A percentile compares a stretch with the other conserved stretches of the same genome.
These are phyloP conservation scores for Coelastrella sp. DNA, from an alignment of 139 green algal genomes.

Conservation along the genomic window DNA sequence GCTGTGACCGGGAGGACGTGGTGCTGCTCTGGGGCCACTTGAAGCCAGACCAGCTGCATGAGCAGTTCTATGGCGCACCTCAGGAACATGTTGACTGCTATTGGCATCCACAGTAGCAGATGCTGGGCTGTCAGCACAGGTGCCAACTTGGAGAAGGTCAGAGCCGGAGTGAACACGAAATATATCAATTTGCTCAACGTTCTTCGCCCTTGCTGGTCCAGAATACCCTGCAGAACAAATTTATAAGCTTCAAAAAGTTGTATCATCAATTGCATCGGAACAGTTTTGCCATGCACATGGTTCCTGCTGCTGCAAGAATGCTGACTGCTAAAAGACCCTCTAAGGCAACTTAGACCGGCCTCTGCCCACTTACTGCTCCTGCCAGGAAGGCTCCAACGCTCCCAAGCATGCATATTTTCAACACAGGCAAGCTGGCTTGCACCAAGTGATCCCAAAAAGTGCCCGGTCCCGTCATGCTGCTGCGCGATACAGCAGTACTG, in stretches of 20 bases:
- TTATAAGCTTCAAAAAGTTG: background rate
- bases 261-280: too few species aligned
- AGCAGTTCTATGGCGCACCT: constrained; percentile 26
- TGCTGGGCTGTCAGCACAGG: constrained; percentile 38
- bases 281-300: too few species aligned
- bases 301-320: background rate
- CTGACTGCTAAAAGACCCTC: background rate
- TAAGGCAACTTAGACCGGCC: background rate
- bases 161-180: constrained; percentile 50
- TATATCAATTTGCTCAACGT: constrained; percentile 50
- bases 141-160: constrained; percentile 54
- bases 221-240: constrained; percentile 33
- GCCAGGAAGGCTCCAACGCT: constrained; percentile 15
- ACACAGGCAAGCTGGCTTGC: constrained; percentile 2
- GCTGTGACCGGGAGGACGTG: too few species aligned
- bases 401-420: constrained; percentile 46
- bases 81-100: constrained; percentile 52
- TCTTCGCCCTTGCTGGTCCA: constrained; percentile 43
- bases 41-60: too few species aligned
- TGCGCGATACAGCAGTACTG: constrained; percentile 10
- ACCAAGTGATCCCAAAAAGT: constrained; percentile 25
- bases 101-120: constrained; percentile 44
- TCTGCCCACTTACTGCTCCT: background rate
- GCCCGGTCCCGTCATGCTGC: background rate
- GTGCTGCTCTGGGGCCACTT: too few species aligned